phyloP scores from a whole-genome alignment of 1,139 yeast genomes.

The Sugiyamaella novakii region DNA sequence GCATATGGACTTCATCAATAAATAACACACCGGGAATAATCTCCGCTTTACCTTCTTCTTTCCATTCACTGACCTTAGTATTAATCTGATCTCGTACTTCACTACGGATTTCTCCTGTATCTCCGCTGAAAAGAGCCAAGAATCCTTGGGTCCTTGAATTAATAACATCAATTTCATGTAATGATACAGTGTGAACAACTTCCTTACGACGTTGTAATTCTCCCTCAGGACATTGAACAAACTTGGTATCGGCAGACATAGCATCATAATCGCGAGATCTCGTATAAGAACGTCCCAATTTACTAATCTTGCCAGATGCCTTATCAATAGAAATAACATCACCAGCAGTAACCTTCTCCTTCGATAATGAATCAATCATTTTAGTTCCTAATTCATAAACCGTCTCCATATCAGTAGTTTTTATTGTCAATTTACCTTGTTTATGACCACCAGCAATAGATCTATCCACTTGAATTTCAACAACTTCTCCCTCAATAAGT shows the following conservation, averaged over 20 bases:
- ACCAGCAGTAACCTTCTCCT: slow-evolving; percentile 96
- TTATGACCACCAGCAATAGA: slow-evolving; percentile 97
- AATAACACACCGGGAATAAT: slow-evolving; percentile 98
- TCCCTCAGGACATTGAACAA: slow-evolving; percentile 98
- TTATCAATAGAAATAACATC: slow-evolving; percentile 96
- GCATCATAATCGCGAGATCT: slow-evolving; percentile 98
- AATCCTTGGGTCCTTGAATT: slow-evolving; percentile 98
- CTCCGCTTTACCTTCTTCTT: slow-evolving; percentile 98
- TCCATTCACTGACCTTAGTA: slow-evolving; percentile 97
- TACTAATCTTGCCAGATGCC: slow-evolving; percentile 90
- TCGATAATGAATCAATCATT: slow-evolving; percentile 94
- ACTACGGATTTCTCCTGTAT: slow-evolving; percentile 94
- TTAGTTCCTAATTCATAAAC: slow-evolving; percentile 95
- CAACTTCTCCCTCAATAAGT: slow-evolving; percentile 97
- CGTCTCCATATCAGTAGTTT: slow-evolving; percentile 99
- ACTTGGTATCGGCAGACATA: slow-evolving; percentile 98
- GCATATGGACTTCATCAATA: slow-evolving; percentile 98
- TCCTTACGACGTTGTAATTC: slow-evolving; percentile 95
- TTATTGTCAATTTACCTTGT: slow-evolving; percentile 95
- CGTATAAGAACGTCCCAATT: slow-evolving; percentile 92
- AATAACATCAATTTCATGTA: slow-evolving; percentile 97
- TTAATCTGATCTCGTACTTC: slow-evolving; percentile 98
- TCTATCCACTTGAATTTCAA: slow-evolving; percentile 95
- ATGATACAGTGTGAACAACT: slow-evolving; percentile 92
- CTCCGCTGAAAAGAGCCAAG: slow-evolving; percentile 93